These are phyloP conservation scores for Camelina laxa DNA, from an alignment of 345 rosid genomes.

Conservation along the genomic window DNA sequence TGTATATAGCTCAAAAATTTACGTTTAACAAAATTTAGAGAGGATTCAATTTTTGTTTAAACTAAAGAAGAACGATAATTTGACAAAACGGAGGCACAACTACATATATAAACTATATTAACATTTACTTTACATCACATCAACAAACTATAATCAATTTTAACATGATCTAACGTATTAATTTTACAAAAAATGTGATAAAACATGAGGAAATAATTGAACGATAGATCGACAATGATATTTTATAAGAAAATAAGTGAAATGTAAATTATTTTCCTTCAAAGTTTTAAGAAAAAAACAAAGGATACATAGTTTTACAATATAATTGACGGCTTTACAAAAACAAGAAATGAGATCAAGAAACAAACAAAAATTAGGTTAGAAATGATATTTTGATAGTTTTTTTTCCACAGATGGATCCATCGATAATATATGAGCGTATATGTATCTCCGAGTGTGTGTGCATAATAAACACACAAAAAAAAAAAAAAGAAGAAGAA, in stretches of 20 bases:
- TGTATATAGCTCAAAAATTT: too few species aligned
- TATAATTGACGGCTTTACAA: neutral
- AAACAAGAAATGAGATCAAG: neutral
- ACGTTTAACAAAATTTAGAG: too few species aligned
- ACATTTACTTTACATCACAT: neutral
- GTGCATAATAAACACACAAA: neutral
- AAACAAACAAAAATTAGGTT: neutral
- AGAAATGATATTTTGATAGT: neutral
- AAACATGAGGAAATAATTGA: neutral
- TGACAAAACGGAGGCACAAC: neutral
- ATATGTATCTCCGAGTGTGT: neutral
- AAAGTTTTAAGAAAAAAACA: neutral
- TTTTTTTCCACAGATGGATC: neutral
- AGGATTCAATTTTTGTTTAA: neutral
- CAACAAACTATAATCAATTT: neutral
- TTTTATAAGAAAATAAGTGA: neutral
- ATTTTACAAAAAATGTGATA: conserved; percentile 10
- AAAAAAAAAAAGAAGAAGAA: neutral
- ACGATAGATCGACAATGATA: conserved; percentile 5
- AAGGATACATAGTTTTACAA: neutral
- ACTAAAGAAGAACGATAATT: conserved; percentile 14
- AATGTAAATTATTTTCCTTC: neutral
- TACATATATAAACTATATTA: neutral
- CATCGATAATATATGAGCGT: conserved; percentile 1
- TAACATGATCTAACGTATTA: neutral